Conservation (phyloP, 805 yeast species). For the Helenozyma baotianmanensis region DNA sequence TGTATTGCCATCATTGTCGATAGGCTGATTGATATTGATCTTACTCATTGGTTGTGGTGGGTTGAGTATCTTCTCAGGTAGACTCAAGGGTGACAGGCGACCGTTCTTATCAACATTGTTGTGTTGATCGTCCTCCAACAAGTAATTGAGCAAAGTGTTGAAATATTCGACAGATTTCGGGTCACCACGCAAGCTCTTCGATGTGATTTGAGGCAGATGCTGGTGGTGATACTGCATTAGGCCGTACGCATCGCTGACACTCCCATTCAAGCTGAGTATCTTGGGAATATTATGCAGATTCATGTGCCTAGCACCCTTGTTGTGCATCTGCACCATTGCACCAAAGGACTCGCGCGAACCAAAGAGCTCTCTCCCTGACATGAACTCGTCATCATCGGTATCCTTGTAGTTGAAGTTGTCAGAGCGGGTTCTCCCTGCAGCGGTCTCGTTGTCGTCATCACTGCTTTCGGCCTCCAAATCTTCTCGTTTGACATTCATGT, state of each 20-base stretch:
- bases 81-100: conserved; percentile 6
- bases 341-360: conserved; percentile 27
- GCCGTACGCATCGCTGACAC: conserved; percentile 27
- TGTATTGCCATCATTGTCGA: conserved; percentile 91
- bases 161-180: conserved; percentile 30
- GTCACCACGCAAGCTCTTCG: conserved; percentile 7
- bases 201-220: conserved; percentile 5
- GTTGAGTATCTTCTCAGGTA: conserved; percentile 39
- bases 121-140: conserved; percentile 41
- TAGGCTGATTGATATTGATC: conserved; percentile 74
- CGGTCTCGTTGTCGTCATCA: conserved; percentile 24
- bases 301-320: conserved; percentile 3
- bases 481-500: conserved; percentile 31
- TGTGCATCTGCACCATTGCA: conserved; percentile 21
- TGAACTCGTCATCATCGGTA: conserved; percentile 28
- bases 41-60: conserved; percentile 55
- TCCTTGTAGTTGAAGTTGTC: not conserved
- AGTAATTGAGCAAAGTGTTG: conserved; percentile 45
- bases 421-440: too few species aligned
- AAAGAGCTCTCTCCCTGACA: conserved; percentile 37
- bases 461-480: conserved; percentile 32
- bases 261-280: conserved; percentile 27
- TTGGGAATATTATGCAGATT: conserved; percentile 9
- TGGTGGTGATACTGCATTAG: conserved; percentile 39
- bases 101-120: conserved; percentile 9